Percentiles rank a stretch among this genome's conserved stretches.
These are phyloP conservation scores for Tetraselmis striata DNA, from an alignment of 139 green algal species.

Conservation along the genomic window DNA sequence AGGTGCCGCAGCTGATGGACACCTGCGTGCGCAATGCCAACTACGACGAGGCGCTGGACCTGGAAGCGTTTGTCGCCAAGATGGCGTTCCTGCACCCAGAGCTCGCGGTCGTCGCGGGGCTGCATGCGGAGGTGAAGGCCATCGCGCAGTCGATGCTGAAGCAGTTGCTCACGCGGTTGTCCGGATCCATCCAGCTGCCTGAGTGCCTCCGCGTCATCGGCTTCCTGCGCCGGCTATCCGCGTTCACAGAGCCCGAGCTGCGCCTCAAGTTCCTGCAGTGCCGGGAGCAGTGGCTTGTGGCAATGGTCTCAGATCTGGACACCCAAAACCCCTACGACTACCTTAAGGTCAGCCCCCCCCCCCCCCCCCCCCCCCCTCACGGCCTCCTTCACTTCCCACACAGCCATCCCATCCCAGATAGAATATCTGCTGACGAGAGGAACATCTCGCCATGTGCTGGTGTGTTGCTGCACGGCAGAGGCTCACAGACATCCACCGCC, in stretches of 20 bases:
- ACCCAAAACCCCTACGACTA: conserved; percentile 60
- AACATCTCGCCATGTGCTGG: background rate
- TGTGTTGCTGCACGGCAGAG: conserved; percentile 24
- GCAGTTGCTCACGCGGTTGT: conserved; percentile 75
- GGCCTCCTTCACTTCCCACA: background rate
- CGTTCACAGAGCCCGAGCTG: conserved; percentile 76
- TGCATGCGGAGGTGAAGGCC: conserved; percentile 53
- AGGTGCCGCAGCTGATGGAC: conserved; percentile 93
- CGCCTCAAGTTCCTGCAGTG: conserved; percentile 76
- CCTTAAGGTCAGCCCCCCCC: background rate
- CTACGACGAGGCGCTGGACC: conserved; percentile 96
- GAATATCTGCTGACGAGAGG: background rate
- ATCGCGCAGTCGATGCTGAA: conserved; percentile 61
- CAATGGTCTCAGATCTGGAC: conserved; percentile 75
- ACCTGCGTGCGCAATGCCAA: conserved; percentile 87
- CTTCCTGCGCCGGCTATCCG: conserved; percentile 81
- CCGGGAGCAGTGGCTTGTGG: conserved; percentile 61
- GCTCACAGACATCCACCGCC: conserved; percentile 89
- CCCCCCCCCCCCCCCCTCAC: background rate
- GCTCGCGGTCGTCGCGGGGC: conserved; percentile 57
- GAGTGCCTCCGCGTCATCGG: conserved; percentile 93
- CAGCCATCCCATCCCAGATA: background rate
- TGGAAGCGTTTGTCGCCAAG: conserved; percentile 62
- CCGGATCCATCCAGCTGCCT: conserved; percentile 64
- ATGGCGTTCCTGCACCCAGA: conserved; percentile 63